Conservation (phyloP, 768 basidiomycete species). For the Pleurotus djamor region DNA sequence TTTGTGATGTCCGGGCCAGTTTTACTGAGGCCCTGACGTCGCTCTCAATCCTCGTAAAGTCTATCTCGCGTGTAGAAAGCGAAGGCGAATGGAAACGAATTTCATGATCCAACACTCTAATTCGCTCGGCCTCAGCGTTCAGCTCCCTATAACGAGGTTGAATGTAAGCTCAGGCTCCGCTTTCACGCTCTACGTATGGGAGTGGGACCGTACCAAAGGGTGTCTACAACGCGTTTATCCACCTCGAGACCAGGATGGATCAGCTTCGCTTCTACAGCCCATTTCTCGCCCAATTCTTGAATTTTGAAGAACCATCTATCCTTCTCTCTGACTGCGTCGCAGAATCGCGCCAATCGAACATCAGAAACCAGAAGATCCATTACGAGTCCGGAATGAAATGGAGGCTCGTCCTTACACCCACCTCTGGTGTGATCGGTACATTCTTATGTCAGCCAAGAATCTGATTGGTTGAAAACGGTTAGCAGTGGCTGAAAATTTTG, state of each 20-base stretch:
- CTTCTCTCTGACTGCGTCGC: conserved; percentile 7
- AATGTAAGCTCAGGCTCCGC: background rate
- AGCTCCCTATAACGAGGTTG: background rate
- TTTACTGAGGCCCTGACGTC: background rate
- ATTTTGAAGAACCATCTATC: conserved; percentile 8
- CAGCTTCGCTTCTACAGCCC: conserved; percentile 5
- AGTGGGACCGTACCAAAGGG: background rate
- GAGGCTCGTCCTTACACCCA: too few relatives aligned
- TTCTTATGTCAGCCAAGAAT: too few relatives aligned
- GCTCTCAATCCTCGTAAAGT: background rate
- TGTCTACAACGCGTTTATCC: background rate
- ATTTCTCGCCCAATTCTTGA: conserved; percentile 2
- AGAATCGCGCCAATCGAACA: background rate
- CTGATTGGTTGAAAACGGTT: too few relatives aligned
- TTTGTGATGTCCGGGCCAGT: background rate
- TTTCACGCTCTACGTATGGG: background rate
- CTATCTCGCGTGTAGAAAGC: background rate
- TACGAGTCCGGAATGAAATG: too few relatives aligned
- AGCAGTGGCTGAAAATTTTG: too few relatives aligned
- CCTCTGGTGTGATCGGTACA: too few relatives aligned
- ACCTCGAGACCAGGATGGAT: background rate
- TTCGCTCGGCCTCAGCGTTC: conserved; percentile 5
- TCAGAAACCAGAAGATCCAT: background rate
- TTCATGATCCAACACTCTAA: background rate
- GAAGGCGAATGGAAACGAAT: background rate